Evolutionary conservation across 768 basidiomycete genomes (phyloP), one percentile per base, ranked within the genome.

Genomic region (Tylopilus sp.): DNA sequence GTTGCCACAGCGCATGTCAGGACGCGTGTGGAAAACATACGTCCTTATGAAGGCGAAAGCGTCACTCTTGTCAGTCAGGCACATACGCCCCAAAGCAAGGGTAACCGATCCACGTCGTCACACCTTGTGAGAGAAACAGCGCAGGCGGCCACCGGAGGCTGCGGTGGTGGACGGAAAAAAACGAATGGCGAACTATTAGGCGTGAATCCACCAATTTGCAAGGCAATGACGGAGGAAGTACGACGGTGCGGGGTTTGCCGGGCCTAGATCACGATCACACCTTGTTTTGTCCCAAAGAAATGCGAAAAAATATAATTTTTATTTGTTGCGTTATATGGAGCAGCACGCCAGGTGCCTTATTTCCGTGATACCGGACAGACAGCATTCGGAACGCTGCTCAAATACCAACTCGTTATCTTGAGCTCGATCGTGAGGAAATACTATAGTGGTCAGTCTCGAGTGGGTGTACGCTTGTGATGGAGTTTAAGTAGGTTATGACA

Each of bases 221-320:
- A 63, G 61, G 62, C 58, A 63, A 62, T 58, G 56, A 58, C 56
- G 59, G 53, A 49, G 49, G 46, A 20, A 53, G 50, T 30, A 50
- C 21, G 33, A 56, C n/a, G 41, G 31, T 4, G 42, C 64, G 63
- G 64, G 15, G 48, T 23, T 59, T 63, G 58, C 63, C 63, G 63
- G 53, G 18, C 40, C 22, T 50, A 45, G 56, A 65, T 65, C 56
- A 36, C 38, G 61, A 63, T 55, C 40, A 44, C 31, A 35, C 35
- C 40, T 51, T 33, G 35, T 57, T 48, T 48, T 36, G 38, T 57
- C 55, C 11, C 46, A 31, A 42, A 36, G 20, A 38, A 45, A 55
- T 26, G 39, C n/a, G 13, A 17, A 35, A 35, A 35, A 2, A 35
- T 35, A 26, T 30, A 40, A 50, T 56, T 46, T 39, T 38, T 36